Conservation (phyloP, 306 rosid species). For the Lathyrus tuberosus region DNA sequence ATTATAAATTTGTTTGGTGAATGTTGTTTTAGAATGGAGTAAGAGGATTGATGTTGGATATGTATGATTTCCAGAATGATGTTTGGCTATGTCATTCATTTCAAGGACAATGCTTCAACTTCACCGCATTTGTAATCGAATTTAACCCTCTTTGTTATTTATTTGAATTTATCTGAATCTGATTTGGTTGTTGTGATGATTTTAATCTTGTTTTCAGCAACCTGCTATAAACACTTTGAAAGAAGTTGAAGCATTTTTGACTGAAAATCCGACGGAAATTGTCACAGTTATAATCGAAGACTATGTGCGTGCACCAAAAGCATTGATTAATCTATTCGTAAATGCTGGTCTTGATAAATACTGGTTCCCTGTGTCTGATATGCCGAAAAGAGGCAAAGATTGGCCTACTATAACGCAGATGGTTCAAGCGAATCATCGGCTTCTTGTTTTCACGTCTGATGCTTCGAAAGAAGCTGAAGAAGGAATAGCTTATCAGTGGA, state of each 20-base stretch:
- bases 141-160: slow-evolving; percentile 32
- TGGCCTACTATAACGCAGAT: slow-evolving; percentile 91
- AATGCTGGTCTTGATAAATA: slow-evolving; percentile 78
- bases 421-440: slow-evolving; percentile 80
- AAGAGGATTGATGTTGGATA: slow-evolving; percentile 95
- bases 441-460: slow-evolving; percentile 88
- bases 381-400: slow-evolving; percentile 80
- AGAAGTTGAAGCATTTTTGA: slow-evolving; percentile 89
- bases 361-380: slow-evolving; percentile 84
- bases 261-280: slow-evolving; percentile 75
- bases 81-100: slow-evolving; percentile 99
- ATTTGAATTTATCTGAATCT: slow-evolving; percentile 8
- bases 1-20: slow-evolving; percentile 37
- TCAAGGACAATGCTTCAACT: slow-evolving; percentile 87
- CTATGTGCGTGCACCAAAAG: slow-evolving; percentile 84
- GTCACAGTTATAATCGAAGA: slow-evolving; percentile 90
- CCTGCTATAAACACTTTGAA: slow-evolving; percentile 85
- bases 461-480: slow-evolving; percentile 88
- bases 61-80: slow-evolving; percentile 87
- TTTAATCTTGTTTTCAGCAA: slow-evolving; percentile 68
- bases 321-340: slow-evolving; percentile 67
- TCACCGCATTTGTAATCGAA: slow-evolving; percentile 86
- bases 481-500: slow-evolving; percentile 98
- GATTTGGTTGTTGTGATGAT: slow-evolving; percentile 36
- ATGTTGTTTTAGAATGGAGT: slow-evolving; percentile 59